Base-by-base conservation (phyloP, 1,284 basidiomycete species). In the Microbotryum lychnidis-dioicae region DNA sequence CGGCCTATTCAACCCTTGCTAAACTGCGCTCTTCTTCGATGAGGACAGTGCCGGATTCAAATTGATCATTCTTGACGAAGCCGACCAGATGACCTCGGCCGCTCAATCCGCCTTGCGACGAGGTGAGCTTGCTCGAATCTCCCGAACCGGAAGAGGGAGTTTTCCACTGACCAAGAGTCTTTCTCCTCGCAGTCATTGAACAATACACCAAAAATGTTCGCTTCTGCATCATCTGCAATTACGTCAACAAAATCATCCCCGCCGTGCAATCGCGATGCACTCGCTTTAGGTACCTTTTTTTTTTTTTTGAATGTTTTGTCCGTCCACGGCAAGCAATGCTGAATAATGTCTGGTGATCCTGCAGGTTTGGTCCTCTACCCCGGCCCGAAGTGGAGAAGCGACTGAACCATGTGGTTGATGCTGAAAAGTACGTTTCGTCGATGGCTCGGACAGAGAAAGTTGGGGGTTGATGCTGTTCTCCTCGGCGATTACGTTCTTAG, bases 181-280 rank as follows among this genome's bases (percentile, higher is more conserved):
- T 5, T 7, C 45, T 20, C 16, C n/a, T n/a, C 33, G 3, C 70
- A 81, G 89, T 98, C 48, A 97, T 99, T 67, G 96, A 99, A 76
- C 93, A 97, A 71, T 97, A 97, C 75, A 99, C 96, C 8, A 90
- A 87, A 76, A 98, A 98, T 73, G 96, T 97, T 65, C 86, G 96
- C 44, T 99, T 99, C 77, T 97, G 94, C 77, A 98, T 99, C 72
- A 96, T 99, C 66, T 97, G 96, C 82, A 99, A 99, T 78, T 99
- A 99, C 71, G 96, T 98, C 75, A 98, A 98, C 83, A 97, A 97
- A 77, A 98, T 99, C 74, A 87, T 89, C 7, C 96, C 96, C 4
- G 96, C 96, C 25, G 96, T 99, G 65, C 96, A 98, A 78, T 96
- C 91, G 74, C 87, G 96, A 55, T 98, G 96, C 78, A 99, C 96